Evolutionary conservation across 1,284 basidiomycete genomes (phyloP).

Genomic region (Leccinum pachyderme): DNA sequence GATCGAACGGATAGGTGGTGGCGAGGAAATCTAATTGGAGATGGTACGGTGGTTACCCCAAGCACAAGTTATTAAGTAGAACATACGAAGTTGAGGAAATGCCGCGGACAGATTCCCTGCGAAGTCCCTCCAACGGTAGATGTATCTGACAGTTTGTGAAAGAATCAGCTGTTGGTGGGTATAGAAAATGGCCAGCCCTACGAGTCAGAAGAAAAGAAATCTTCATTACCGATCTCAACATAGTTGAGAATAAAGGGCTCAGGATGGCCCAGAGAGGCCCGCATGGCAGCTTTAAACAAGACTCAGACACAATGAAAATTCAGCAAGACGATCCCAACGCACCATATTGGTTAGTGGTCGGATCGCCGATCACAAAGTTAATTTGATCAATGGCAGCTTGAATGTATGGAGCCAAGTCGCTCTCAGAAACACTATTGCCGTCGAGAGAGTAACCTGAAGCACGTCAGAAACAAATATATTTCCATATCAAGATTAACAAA

Average conservation of each 20-base stretch:
- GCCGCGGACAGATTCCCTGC: slow-evolving; percentile 49
- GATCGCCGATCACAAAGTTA: slow-evolving; percentile 66
- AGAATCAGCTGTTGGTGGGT: background rate
- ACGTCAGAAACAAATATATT: background rate
- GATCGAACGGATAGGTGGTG: slow-evolving; percentile 47
- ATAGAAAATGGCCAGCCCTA: slow-evolving; percentile 13
- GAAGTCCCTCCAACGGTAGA: slow-evolving; percentile 62
- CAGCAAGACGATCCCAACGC: background rate
- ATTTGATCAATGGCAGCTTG: slow-evolving; percentile 70
- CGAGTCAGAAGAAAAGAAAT: slow-evolving; percentile 45
- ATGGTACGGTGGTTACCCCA: slow-evolving; percentile 5
- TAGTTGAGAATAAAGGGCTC: slow-evolving; percentile 58
- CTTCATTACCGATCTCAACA: slow-evolving; percentile 70
- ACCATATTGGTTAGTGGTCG: slow-evolving; percentile 27
- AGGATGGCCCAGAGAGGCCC: slow-evolving; percentile 61
- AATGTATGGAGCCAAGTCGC: slow-evolving; percentile 56
- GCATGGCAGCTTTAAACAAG: slow-evolving; percentile 47
- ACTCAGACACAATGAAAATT: background rate
- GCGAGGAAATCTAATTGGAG: slow-evolving; percentile 56
- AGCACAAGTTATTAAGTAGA: background rate
- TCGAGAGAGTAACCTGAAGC: slow-evolving; percentile 53
- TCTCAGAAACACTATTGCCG: slow-evolving; percentile 51
- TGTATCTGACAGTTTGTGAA: slow-evolving; percentile 40
- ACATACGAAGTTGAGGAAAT: slow-evolving; percentile 63
- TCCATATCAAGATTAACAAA: slow-evolving; percentile 18